A percentile compares a stretch with the other conserved stretches of the same genome.
These are phyloP conservation scores for Cylindrodendrum hubeiense DNA, from an alignment of 2,329 filamentous ascomycete genomes.

Conservation along the genomic window DNA sequence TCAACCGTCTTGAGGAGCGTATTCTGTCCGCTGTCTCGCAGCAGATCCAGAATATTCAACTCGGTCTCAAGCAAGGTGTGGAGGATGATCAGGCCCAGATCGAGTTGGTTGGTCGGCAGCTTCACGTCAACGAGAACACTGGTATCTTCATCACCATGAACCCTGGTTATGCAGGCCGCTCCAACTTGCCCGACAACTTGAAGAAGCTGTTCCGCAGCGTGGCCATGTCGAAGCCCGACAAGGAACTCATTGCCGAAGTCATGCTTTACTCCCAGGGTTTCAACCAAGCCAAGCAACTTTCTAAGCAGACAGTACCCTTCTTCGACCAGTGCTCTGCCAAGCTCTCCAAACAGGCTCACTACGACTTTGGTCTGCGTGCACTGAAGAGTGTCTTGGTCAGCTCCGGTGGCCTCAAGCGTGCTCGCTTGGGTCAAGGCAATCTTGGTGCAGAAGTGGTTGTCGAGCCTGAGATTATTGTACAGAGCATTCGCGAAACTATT, in stretches of 20 bases:
- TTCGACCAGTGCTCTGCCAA: slow-evolving; percentile 88
- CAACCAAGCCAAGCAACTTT: slow-evolving; percentile 92
- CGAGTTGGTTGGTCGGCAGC: slow-evolving; percentile 90
- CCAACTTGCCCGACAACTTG: slow-evolving; percentile 97
- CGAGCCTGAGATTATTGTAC: slow-evolving; percentile 97
- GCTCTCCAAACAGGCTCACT: slow-evolving; percentile 97
- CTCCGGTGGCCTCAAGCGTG: slow-evolving; percentile 94
- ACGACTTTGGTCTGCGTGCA: slow-evolving; percentile 97
- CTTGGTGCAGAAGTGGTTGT: slow-evolving; percentile 78
- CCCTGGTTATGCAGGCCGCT: slow-evolving; percentile 96
- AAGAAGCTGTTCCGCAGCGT: slow-evolving; percentile 99
- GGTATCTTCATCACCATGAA: slow-evolving; percentile 99
- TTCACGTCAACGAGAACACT: slow-evolving; percentile 91
- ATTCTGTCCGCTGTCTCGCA: slow-evolving; percentile 98
- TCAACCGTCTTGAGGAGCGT: slow-evolving; percentile 97
- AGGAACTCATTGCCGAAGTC: slow-evolving; percentile 98
- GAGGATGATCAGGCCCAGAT: slow-evolving; percentile 90
- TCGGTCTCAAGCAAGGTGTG: slow-evolving; percentile 87
- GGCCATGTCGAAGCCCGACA: slow-evolving; percentile 99
- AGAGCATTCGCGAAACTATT: slow-evolving; percentile 98
- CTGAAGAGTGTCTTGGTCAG: slow-evolving; percentile 98
- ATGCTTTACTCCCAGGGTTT: slow-evolving; percentile 99
- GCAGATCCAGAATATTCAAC: slow-evolving; percentile 99
- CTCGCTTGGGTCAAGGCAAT: slow-evolving; percentile 73
- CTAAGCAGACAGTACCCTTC: slow-evolving; percentile 97